Evolutionary conservation across 257 asterid species (phyloP).

Genomic region (Capsicum chinense): DNA sequence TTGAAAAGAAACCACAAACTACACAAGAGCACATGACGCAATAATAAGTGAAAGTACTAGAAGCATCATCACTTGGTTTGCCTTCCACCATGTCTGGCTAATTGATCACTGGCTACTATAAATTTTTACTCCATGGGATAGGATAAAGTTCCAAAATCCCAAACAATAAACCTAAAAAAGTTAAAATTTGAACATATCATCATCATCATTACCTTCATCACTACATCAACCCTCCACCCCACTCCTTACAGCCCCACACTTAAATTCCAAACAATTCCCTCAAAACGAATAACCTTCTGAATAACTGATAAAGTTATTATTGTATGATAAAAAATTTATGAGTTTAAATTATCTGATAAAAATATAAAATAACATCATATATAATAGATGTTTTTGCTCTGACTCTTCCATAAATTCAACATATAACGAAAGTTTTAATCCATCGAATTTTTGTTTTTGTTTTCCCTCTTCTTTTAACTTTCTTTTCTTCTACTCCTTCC

Average conservation of each 20-base stretch:
- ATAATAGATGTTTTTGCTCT: no score
- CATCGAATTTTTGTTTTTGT: no score
- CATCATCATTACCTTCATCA: constrained; percentile 58
- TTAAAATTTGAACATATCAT: constrained; percentile 41
- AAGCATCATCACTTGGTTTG: neutral
- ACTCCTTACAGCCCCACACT: constrained; percentile 38
- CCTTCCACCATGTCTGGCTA: constrained; percentile 25
- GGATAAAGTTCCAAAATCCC: constrained; percentile 32
- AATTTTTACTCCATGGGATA: neutral
- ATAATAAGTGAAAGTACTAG: neutral
- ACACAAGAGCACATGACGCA: neutral
- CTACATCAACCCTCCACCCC: constrained; percentile 41
- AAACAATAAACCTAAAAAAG: constrained; percentile 37
- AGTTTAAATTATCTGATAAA: no score
- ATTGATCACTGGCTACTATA: neutral
- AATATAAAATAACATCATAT: no score
- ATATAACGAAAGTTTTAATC: no score
- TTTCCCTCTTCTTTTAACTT: constrained; percentile 35
- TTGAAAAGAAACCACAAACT: constrained; percentile 1
- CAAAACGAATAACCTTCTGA: neutral
- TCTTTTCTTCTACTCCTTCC: constrained; percentile 45
- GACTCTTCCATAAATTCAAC: no score
- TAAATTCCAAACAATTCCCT: constrained; percentile 49
- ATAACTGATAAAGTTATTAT: no score
- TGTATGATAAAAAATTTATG: no score